Percentiles rank a stretch among this genome's conserved stretches.
These are phyloP conservation scores for Apiosordaria backusii DNA, from an alignment of 495 filamentous ascomycete species.

Conservation along the genomic window DNA sequence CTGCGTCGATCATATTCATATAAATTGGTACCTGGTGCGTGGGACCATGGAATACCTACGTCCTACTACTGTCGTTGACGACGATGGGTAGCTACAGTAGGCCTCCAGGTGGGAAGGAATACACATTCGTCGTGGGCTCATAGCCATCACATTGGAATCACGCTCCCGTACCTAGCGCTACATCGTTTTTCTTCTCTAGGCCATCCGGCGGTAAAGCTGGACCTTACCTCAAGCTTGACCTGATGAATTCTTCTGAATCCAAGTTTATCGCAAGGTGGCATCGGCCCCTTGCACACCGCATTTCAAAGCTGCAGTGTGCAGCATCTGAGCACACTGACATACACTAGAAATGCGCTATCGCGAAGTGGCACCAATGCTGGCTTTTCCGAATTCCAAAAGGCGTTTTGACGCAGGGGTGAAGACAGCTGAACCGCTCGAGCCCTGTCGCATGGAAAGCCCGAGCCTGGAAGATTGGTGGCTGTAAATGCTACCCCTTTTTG, in stretches of 20 bases:
- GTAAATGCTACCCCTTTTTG: not conserved
- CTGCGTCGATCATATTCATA: not conserved
- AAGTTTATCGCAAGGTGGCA: conserved; percentile 1
- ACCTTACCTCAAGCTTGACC: not conserved
- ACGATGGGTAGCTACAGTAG: no score
- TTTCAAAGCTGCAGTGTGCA: not conserved
- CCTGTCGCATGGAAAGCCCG: not conserved
- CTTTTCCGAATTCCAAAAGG: not conserved
- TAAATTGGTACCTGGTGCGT: not conserved
- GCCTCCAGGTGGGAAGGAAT: not conserved
- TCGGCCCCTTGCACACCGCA: not conserved
- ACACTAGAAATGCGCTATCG: not conserved
- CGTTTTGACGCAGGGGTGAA: not conserved
- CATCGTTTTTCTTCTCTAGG: not conserved
- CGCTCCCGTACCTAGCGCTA: no score
- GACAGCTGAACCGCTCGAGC: conserved; percentile 1
- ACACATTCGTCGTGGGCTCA: no score
- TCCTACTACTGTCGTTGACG: not conserved
- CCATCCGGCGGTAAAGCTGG: not conserved
- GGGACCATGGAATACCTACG: not conserved
- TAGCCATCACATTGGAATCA: no score
- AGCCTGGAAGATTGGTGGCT: conserved; percentile 1
- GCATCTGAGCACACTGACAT: not conserved
- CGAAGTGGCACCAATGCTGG: not conserved
- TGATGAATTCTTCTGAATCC: not conserved